Evolutionary conservation across 1,139 yeast species (phyloP).

Genomic region (Kurtzmaniella natalensis): DNA sequence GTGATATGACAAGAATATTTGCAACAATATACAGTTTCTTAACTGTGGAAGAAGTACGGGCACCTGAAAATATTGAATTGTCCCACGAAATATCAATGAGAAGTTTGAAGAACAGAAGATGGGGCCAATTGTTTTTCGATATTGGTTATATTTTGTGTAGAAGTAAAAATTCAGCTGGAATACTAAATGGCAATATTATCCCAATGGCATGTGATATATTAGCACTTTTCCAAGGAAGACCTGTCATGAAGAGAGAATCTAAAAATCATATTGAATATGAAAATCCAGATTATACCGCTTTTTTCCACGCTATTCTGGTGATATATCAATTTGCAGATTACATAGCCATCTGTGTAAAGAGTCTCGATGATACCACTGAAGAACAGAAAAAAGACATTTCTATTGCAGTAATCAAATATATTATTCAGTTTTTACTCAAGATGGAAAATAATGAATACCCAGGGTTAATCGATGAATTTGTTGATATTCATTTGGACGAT

Average conservation of each 20-base stretch:
- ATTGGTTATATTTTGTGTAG: constrained; percentile 73
- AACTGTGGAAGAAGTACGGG: constrained; percentile 50
- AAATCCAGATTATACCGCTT: constrained; percentile 78
- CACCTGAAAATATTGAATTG: constrained; percentile 42
- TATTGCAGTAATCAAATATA: constrained; percentile 28
- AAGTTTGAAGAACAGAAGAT: constrained; percentile 69
- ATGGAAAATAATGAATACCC: constrained; percentile 29
- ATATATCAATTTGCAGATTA: constrained; percentile 61
- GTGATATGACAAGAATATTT: constrained; percentile 63
- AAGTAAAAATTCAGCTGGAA: constrained; percentile 48
- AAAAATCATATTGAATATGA: constrained; percentile 87
- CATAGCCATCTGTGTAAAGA: constrained; percentile 47
- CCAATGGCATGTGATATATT: constrained; percentile 61
- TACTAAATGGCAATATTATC: constrained; percentile 30
- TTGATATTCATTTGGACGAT: constrained; percentile 24
- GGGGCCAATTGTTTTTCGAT: constrained; percentile 85
- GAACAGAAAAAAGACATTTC: constrained; percentile 18
- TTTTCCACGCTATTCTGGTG: constrained; percentile 72
- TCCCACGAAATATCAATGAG: constrained; percentile 39
- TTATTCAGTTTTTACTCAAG: constrained; percentile 24
- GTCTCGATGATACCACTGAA: constrained; percentile 17
- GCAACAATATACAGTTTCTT: constrained; percentile 65
- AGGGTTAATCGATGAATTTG: constrained; percentile 22
- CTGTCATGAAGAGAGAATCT: constrained; percentile 73
- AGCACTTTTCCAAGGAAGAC: constrained; percentile 74